Percentiles rank a stretch among this genome's conserved stretches.
These are phyloP conservation scores for Petunia secreta DNA, from an alignment of 257 asterid genomes.

Conservation along the genomic window DNA sequence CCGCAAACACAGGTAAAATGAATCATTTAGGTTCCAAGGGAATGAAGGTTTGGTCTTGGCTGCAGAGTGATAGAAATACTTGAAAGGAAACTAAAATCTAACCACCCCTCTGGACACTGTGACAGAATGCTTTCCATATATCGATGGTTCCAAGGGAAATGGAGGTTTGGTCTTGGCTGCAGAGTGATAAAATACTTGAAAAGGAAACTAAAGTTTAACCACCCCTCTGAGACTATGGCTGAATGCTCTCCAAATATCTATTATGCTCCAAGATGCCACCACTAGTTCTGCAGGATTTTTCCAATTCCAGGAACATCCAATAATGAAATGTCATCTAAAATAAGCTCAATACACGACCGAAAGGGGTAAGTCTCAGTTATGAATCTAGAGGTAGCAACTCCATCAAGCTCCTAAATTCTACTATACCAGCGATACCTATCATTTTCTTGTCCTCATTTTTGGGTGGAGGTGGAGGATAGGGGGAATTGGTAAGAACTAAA, in stretches of 20 bases:
- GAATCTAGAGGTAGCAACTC: neutral
- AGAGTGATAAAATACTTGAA: neutral
- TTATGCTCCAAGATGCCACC: neutral
- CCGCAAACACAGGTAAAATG: neutral
- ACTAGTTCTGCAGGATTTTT: neutral
- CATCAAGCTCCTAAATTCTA: neutral
- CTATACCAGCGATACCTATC: neutral
- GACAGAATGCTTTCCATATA: neutral
- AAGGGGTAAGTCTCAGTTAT: neutral
- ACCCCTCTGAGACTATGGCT: neutral
- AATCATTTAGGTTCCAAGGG: constrained; percentile 3
- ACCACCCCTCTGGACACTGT: neutral
- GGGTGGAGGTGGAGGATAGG: neutral
- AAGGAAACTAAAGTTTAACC: neutral
- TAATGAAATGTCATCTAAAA: constrained; percentile 13
- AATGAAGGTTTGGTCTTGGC: neutral
- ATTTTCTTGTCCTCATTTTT: neutral
- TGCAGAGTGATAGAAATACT: neutral
- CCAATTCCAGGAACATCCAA: neutral
- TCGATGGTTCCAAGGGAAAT: neutral
- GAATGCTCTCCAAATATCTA: constrained; percentile 11
- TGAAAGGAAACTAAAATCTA: neutral
- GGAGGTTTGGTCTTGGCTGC: neutral
- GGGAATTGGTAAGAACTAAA: neutral
- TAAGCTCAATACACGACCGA: neutral